A percentile compares a stretch with the other conserved stretches of the same genome.
These are phyloP conservation scores for Moricandia moricandioides DNA, from an alignment of 345 rosid species.

Conservation along the genomic window DNA sequence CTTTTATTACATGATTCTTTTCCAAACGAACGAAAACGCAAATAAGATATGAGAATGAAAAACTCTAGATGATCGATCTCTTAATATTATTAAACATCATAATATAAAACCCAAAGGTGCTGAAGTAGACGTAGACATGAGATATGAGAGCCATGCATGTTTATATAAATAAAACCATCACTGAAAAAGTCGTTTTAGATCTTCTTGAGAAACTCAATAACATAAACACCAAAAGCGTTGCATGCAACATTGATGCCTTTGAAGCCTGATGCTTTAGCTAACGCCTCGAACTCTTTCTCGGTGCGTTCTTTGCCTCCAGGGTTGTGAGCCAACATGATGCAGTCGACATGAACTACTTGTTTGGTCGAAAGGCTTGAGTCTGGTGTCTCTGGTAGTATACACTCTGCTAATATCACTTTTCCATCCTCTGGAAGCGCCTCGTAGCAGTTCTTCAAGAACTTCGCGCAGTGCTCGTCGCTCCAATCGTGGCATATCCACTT, in stretches of 20 bases:
- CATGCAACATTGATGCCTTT: conserved; percentile 62
- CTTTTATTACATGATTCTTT: not conserved
- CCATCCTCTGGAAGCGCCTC: conserved; percentile 70
- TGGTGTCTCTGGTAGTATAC: conserved; percentile 72
- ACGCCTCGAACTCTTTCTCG: conserved; percentile 64
- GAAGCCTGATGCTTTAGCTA: conserved; percentile 77
- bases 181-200: not conserved
- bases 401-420: conserved; percentile 74
- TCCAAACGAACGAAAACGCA: not conserved
- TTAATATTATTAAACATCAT: conserved; percentile 14
- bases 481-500: conserved; percentile 97
- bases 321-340: conserved; percentile 91
- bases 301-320: conserved; percentile 98
- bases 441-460: conserved; percentile 72
- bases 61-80: conserved; percentile 4
- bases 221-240: conserved; percentile 51
- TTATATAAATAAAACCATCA: no score
- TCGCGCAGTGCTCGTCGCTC: conserved; percentile 75
- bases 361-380: conserved; percentile 68
- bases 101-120: not conserved
- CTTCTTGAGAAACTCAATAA: conserved; percentile 78
- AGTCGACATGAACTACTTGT: conserved; percentile 64
- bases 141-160: not conserved
- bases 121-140: not conserved
- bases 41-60: not conserved